phyloP scores from a whole-genome alignment of 345 rosid species.

The Microthlaspi erraticum region DNA sequence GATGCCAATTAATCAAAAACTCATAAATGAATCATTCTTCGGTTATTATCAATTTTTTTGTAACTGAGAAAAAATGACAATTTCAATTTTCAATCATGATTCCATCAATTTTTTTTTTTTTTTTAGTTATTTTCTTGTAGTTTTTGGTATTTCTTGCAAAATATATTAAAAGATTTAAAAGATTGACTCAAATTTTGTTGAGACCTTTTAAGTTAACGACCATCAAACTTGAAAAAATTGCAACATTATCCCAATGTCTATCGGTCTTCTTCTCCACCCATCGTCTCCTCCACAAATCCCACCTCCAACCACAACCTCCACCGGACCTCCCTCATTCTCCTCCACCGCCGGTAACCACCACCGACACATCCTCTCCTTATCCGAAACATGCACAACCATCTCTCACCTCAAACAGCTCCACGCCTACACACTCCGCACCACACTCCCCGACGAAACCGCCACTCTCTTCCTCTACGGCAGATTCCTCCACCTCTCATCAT shows the following conservation, averaged over 20 bases:
- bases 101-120: no score
- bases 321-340: conserved; percentile 27
- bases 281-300: conserved; percentile 44
- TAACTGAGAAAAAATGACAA: no score
- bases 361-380: conserved; percentile 49
- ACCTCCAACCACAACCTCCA: conserved; percentile 20
- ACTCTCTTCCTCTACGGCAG: conserved; percentile 61
- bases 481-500: conserved; percentile 60
- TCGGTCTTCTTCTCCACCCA: conserved; percentile 43
- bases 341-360: conserved; percentile 41
- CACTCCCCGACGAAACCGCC: conserved; percentile 47
- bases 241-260: conserved; percentile 28
- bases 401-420: conserved; percentile 73
- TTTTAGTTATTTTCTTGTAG: no score
- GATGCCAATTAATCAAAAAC: no score
- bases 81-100: no score
- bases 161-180: no score
- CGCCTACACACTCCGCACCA: conserved; percentile 69
- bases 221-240: no score
- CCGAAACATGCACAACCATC: conserved; percentile 57
- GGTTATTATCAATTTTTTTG: no score
- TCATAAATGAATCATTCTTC: no score
- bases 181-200: no score
- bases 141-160: no score
- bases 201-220: no score